Base-by-base conservation (phyloP, 1,284 basidiomycete species). In the Xerocomus amazonicus region DNA sequence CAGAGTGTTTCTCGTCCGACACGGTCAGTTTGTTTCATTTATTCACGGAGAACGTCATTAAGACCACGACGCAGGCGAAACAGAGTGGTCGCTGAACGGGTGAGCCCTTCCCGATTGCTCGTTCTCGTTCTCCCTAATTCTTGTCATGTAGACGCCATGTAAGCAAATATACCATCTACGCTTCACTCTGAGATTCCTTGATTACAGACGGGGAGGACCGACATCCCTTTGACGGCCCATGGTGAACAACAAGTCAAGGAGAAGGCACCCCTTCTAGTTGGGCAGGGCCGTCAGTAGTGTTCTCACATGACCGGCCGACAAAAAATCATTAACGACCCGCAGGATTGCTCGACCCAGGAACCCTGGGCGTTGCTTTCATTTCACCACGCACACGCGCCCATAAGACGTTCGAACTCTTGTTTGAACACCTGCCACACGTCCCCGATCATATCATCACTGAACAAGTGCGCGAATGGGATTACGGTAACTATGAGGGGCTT, bases 1-100 rank as follows among this genome's bases (percentile, higher is more conserved):
- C 39, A 80, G 90, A 47, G 68, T 92, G 45, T 85, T 91, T 65
- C 66, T 91, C 46, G 74, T 92, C 55, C 81, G 89, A 52, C 90
- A 92, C 63, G 90, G 87, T 85, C 65, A 58, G 49, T 48, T 31
- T 41, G 7, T 39, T 27, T 27, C 9, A 23, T 44, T 28, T 38
- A 23, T 32, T 29, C 48, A 32, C 19, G 31, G 31, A 13, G 13
- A 16, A 45, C 16, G 9, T 19, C 9, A 35, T 37, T 54, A 46
- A 53, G 19, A 23, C 19, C 44, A 19, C 44, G n/a, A 17, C 13
- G 19, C 60, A 90, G 90, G 92, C 38, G 89, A 96, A 73, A 97
- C 93, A 1, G 93, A 95, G 66, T 97, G 93, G 93, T 90, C 87
- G n/a, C 62, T 89, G 48, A 93, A 88, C 59, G 93, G 91, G 81